These are phyloP conservation scores for Umbelopsis ramanniana DNA, from an alignment of 192 early-diverging fungal genomes.

Conservation along the genomic window DNA sequence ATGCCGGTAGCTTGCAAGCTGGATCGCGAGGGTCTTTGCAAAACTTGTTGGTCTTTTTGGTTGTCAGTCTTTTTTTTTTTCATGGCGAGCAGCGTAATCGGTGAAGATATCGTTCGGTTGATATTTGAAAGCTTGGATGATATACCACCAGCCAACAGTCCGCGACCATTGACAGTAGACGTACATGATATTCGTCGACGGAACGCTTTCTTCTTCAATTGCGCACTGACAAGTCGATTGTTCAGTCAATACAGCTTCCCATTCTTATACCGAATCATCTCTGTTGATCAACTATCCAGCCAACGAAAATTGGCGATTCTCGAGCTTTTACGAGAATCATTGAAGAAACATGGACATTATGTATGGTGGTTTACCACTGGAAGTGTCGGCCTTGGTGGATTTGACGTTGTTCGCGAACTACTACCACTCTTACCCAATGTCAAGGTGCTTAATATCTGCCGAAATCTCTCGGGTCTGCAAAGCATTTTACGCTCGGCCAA, in stretches of 20 bases:
- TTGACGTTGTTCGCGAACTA: conserved; percentile 12
- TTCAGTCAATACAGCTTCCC: conserved; percentile 1
- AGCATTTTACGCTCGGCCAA: neutral
- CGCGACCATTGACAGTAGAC: neutral
- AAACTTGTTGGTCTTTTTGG: neutral
- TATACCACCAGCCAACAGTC: neutral
- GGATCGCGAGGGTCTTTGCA: too few species aligned
- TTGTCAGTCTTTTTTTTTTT: neutral
- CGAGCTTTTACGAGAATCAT: conserved; percentile 13
- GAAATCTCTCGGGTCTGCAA: neutral
- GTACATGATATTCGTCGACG: neutral
- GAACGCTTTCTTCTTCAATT: conserved; percentile 8
- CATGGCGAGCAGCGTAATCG: neutral
- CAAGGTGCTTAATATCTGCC: conserved; percentile 7
- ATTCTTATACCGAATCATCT: conserved; percentile 17
- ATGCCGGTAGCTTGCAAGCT: too few species aligned
- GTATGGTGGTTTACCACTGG: conserved; percentile 13
- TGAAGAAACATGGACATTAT: conserved; percentile 2
- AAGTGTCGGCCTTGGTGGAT: conserved; percentile 5
- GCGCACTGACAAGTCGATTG: neutral
- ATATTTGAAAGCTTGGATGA: conserved; percentile 16
- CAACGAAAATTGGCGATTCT: conserved; percentile 2
- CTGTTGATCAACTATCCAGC: conserved; percentile 1
- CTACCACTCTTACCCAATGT: conserved; percentile 10
- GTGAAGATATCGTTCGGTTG: neutral